A percentile compares a stretch with the other conserved stretches of the same genome.
Conservation (phyloP, 768 basidiomycete species). For the Kwoniella mangroviensis region DNA sequence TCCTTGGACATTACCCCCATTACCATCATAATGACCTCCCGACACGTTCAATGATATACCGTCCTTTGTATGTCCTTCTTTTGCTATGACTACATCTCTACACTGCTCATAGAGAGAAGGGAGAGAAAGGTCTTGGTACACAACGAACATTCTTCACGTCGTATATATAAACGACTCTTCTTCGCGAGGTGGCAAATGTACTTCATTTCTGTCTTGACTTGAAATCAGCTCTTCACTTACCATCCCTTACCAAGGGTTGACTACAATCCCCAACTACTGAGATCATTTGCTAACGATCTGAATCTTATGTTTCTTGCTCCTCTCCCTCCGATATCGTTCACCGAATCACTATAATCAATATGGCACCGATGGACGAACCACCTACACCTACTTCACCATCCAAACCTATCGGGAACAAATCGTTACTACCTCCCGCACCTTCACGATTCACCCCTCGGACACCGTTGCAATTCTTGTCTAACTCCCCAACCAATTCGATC, state of each 20-base stretch:
- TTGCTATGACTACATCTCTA: constrained; percentile 4
- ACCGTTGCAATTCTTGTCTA: constrained; percentile 37
- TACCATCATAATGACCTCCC: background rate
- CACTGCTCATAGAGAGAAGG: constrained; percentile 7
- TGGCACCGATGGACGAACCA: constrained; percentile 5
- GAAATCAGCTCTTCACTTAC: background rate
- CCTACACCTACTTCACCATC: background rate
- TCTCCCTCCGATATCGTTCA: constrained; percentile 13
- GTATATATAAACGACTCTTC: background rate
- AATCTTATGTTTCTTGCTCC: background rate
- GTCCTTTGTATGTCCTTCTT: constrained; percentile 11
- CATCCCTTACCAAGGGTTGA: background rate
- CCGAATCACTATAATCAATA: constrained; percentile 11
- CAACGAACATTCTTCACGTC: too few relatives aligned
- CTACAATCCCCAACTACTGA: background rate
- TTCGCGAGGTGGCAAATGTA: background rate
- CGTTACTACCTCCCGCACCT: constrained; percentile 23
- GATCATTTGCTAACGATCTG: background rate
- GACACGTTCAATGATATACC: background rate
- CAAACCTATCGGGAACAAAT: constrained; percentile 13
- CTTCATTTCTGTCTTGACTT: background rate
- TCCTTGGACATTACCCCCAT: constrained; percentile 2
- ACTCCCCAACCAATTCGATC: constrained; percentile 22
- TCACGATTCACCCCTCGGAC: constrained; percentile 41
- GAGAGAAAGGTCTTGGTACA: background rate